A percentile compares a stretch with the other conserved stretches of the same genome.
Conservation (phyloP, 108 stramenopile species). For the Cylindrotheca closterium region DNA sequence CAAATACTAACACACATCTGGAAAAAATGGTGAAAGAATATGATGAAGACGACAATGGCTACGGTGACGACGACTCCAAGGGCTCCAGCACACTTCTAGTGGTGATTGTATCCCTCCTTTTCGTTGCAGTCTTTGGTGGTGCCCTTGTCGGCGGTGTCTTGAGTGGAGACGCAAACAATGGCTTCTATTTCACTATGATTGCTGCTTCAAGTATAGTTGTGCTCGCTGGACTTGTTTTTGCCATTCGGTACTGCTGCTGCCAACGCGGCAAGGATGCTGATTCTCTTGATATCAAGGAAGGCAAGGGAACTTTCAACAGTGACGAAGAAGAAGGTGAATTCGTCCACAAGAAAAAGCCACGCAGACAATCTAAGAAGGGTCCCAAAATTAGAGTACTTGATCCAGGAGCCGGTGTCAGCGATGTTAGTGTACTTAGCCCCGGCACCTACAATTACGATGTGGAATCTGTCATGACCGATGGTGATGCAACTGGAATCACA, state of each 20-base stretch:
- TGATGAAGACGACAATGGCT: neutral
- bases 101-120: constrained; percentile 28
- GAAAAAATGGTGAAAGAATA: neutral
- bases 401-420: constrained; percentile 6
- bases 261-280: neutral
- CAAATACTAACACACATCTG: neutral
- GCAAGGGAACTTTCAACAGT: constrained; percentile 21
- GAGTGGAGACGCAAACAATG: constrained; percentile 30
- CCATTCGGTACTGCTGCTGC: constrained; percentile 16
- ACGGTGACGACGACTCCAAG: neutral
- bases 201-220: constrained; percentile 28
- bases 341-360: neutral
- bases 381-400: neutral
- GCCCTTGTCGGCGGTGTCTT: constrained; percentile 31
- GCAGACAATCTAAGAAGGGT: neutral
- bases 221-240: constrained; percentile 8
- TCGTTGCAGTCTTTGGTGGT: constrained; percentile 28
- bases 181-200: constrained; percentile 28
- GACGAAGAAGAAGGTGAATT: constrained; percentile 15
- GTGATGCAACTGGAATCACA: constrained; percentile 4
- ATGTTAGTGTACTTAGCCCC: constrained; percentile 35
- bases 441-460: constrained; percentile 18
- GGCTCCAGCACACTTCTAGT: constrained; percentile 8
- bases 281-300: neutral
- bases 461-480: constrained; percentile 12